phyloP scores from a whole-genome alignment of 352 stramenopile genomes.

The Globisporangium sylvaticum region DNA sequence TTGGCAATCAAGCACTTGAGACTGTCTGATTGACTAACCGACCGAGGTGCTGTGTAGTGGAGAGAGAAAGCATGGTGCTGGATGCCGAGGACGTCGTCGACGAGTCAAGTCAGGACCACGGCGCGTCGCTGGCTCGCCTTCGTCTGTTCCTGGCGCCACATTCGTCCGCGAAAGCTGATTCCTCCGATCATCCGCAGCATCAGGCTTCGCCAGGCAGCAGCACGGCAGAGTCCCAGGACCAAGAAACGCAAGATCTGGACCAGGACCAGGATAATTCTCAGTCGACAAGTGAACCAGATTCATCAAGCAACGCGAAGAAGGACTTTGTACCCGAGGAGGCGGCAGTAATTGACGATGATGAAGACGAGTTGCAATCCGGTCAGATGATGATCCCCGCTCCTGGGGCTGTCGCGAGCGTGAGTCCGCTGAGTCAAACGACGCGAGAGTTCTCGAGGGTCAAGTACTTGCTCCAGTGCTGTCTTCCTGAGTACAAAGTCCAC shows the following conservation, averaged over 20 bases:
- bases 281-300: not conserved
- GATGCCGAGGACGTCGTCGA: not conserved
- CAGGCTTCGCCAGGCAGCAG: not conserved
- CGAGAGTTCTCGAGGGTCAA: constrained; percentile 62
- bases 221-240: not conserved
- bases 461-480: constrained; percentile 61
- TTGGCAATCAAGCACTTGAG: not conserved
- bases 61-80: not conserved
- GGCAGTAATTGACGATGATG: constrained; percentile 10
- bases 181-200: not conserved
- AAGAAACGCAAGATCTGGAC: not conserved
- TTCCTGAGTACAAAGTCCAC: constrained; percentile 45
- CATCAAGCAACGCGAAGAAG: not conserved
- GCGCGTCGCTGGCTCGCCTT: constrained; percentile 27
- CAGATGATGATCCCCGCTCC: constrained; percentile 29
- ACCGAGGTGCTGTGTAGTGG: not conserved
- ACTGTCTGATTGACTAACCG: not conserved
- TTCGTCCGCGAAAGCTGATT: constrained; percentile 3
- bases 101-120: constrained; percentile 8
- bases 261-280: not conserved
- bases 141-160: constrained; percentile 33
- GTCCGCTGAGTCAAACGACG: constrained; percentile 31
- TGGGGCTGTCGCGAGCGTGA: constrained; percentile 42
- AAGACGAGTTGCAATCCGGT: not conserved
- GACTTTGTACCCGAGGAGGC: not conserved